Base-by-base conservation (phyloP, 768 basidiomycete species). In the Tricholoma terreum region DNA sequence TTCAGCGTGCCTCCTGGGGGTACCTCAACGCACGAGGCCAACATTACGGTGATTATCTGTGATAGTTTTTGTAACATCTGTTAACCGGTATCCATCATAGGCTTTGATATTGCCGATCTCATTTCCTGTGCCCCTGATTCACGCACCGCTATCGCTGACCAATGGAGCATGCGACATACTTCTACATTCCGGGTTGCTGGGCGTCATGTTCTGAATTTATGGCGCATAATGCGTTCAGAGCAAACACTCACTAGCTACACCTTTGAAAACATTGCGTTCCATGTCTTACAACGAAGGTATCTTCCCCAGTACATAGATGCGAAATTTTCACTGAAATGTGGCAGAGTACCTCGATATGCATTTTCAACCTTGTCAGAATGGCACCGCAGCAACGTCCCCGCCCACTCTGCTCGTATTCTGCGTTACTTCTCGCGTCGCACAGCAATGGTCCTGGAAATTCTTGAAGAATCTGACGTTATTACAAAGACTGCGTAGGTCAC, bases 201-300 rank as follows among this genome's bases (percentile, higher is more conserved):
- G 0, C 80, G 97, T 15, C 95, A 99, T 67, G 89, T 96, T 33
- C 76, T 99, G 48, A 97, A 98, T 63, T 72, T 92, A 12, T 98
- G 94, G 94, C 79, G 94, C 55, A 84, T 98, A 52, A 90, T 98
- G 82, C 86, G 93, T 33, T 83, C 85, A 1, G 96, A 98, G 64
- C 82, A 86, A 58, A 84, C 80, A 17, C 72, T 98, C 54, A 82
- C 79, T 34, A 85, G 82, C 58, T 94, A 98, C 71, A 85, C 90
- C 0, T 89, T 98, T 61, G 96, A 98, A 72, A 93, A 95, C 62
- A 86, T 92, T 0, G 90, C 78, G 0, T 94, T 93, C 66, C 86
- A 96, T 61, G 67, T 95, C 17, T 75, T 99, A 6, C 82, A 80
- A 42, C 77, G 78, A 70, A 80, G 95, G 96, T 92, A 56, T 33